Evolutionary conservation across 2,329 filamentous ascomycete genomes (phyloP).

Genomic region (Rhynchosporium graminicola): DNA sequence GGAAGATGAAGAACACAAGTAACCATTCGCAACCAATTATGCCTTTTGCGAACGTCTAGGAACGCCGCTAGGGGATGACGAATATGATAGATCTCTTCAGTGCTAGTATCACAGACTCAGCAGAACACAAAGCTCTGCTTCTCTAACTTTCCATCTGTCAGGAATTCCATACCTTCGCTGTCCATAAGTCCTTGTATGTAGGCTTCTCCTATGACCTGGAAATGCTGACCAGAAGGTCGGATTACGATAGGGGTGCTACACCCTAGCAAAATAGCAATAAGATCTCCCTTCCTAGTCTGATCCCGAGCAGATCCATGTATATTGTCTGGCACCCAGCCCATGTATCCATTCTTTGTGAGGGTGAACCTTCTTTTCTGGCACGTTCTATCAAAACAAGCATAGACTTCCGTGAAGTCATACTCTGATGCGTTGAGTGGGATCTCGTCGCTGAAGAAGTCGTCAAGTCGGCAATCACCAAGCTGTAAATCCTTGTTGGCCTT

Average conservation of each 20-base stretch:
- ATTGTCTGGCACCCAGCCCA: slow-evolving; percentile 28
- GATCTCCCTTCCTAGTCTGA: slow-evolving; percentile 22
- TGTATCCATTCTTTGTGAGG: slow-evolving; percentile 12
- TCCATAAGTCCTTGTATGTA: slow-evolving; percentile 34
- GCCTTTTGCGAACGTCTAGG: too few species aligned
- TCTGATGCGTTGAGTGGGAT: too few species aligned
- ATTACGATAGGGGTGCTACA: slow-evolving; percentile 29
- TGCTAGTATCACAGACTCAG: too few species aligned
- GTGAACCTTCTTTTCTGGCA: too few species aligned
- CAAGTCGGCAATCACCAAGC: too few species aligned
- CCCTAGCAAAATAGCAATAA: slow-evolving; percentile 27
- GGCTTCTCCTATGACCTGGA: slow-evolving; percentile 27
- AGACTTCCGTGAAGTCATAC: slow-evolving; percentile 16
- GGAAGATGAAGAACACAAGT: too few species aligned
- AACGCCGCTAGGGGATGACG: too few species aligned
- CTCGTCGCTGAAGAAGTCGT: too few species aligned
- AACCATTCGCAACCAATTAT: too few species aligned
- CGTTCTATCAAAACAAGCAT: too few species aligned
- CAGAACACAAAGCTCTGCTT: too few species aligned
- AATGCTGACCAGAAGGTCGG: slow-evolving; percentile 6
- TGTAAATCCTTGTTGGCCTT: slow-evolving; percentile 17
- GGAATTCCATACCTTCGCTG: slow-evolving; percentile 18
- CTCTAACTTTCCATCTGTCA: background rate
- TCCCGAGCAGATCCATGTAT: slow-evolving; percentile 12
- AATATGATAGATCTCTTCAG: too few species aligned